Evolutionary conservation across 257 asterid genomes (phyloP).

Genomic region (Przewalskia tangutica): DNA sequence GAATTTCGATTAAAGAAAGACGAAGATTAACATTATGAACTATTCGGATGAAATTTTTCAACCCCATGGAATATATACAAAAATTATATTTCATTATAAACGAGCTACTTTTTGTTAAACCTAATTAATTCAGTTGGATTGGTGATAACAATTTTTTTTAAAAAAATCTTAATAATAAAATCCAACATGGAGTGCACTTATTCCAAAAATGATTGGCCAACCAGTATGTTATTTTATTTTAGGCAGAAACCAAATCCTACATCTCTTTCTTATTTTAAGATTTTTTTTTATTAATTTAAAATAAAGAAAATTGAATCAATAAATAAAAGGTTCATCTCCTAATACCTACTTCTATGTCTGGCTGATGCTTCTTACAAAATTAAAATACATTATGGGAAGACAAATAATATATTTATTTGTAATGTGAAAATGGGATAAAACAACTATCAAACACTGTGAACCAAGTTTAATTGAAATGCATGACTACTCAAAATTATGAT

Average conservation of each 20-base stretch:
- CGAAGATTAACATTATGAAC: not conserved
- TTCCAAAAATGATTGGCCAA: not conserved
- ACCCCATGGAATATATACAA: not conserved
- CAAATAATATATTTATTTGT: not conserved
- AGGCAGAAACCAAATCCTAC: not conserved
- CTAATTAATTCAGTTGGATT: not conserved
- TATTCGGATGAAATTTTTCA: not conserved
- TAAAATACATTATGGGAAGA: not conserved
- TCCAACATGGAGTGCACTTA: constrained; percentile 3
- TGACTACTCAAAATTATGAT: not conserved
- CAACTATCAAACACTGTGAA: not conserved
- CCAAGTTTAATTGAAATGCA: not conserved
- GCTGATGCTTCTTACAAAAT: not conserved
- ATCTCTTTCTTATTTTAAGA: not conserved
- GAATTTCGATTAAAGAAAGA: not conserved
- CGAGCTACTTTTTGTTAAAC: not conserved
- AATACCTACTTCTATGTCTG: not conserved
- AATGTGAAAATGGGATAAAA: not conserved
- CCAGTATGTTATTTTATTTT: not conserved
- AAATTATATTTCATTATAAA: not conserved
- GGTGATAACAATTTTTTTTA: not conserved
- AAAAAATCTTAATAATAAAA: not conserved
- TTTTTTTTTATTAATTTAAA: not conserved
- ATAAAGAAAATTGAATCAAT: not conserved
- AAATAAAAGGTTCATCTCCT: not conserved